Conservation (phyloP, 768 basidiomycete genomes). For the Collybia mongolica region DNA sequence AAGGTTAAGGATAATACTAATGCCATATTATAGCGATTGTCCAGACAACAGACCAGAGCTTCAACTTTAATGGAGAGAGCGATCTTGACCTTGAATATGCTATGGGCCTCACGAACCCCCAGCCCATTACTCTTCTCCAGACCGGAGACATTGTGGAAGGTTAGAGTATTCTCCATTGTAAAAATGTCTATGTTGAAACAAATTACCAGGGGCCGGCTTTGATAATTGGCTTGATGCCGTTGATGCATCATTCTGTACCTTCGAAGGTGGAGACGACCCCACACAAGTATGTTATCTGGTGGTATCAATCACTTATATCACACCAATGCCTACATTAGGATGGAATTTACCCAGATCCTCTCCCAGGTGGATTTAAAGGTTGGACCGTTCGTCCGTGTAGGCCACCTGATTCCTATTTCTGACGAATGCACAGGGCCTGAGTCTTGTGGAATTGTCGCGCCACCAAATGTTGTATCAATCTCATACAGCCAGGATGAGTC, state of each 20-base stretch:
- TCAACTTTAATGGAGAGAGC: slow-evolving; percentile 52
- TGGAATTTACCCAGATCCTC: slow-evolving; percentile 18
- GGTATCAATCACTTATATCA: slow-evolving; percentile 4
- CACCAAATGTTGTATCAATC: slow-evolving; percentile 40
- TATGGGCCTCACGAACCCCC: slow-evolving; percentile 43
- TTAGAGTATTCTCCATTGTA: slow-evolving; percentile 5
- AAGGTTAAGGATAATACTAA: too few relatives aligned
- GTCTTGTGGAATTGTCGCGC: slow-evolving; percentile 41
- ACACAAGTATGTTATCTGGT: slow-evolving; percentile 17
- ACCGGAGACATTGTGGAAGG: slow-evolving; percentile 42
- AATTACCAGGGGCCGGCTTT: slow-evolving; percentile 37
- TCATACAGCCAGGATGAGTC: slow-evolving; percentile 45
- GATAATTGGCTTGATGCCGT: slow-evolving; percentile 50
- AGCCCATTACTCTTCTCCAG: slow-evolving; percentile 41
- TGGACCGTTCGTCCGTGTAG: not conserved
- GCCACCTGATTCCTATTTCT: not conserved
- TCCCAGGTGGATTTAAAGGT: slow-evolving; percentile 15
- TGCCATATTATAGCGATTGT: slow-evolving; percentile 31
- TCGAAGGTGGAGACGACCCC: slow-evolving; percentile 45
- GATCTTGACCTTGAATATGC: slow-evolving; percentile 58
- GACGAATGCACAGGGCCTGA: slow-evolving; percentile 20
- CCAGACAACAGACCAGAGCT: slow-evolving; percentile 39
- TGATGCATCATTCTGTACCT: slow-evolving; percentile 42
- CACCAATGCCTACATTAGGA: slow-evolving; percentile 14
- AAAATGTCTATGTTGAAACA: not conserved